A percentile compares a stretch with the other conserved stretches of the same genome.
Evolutionary conservation across 1,139 yeast genomes (phyloP).

Genomic region (Zygoascus meyerae): DNA sequence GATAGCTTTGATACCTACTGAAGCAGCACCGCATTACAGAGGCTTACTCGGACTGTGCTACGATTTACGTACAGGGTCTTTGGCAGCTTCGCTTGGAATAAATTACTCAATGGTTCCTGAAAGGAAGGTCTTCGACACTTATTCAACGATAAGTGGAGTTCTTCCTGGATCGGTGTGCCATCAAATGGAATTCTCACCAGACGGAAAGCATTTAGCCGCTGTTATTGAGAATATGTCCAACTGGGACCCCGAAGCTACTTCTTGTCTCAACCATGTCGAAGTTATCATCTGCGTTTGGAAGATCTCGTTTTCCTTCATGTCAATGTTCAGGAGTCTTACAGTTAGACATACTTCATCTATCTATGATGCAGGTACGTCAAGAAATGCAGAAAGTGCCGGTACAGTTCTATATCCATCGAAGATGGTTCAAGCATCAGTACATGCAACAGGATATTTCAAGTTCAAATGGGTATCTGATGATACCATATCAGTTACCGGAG

Average conservation of each 20-base stretch:
- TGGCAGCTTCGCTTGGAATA: constrained; percentile 20
- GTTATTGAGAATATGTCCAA: constrained; percentile 10
- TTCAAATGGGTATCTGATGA: constrained; percentile 8
- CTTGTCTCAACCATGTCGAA: neutral
- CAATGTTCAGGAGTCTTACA: constrained; percentile 10
- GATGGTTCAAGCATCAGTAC: neutral
- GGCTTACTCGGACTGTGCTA: constrained; percentile 23
- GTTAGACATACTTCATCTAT: neutral
- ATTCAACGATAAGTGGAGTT: constrained; percentile 2
- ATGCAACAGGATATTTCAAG: constrained; percentile 7
- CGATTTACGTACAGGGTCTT: constrained; percentile 25
- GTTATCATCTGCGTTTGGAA: constrained; percentile 15
- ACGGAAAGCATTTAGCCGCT: constrained; percentile 25
- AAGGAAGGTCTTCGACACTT: neutral
- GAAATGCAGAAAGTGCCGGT: neutral
- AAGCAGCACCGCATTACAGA: constrained; percentile 3
- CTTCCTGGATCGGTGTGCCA: constrained; percentile 10
- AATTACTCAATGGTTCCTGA: neutral
- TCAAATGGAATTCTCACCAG: constrained; percentile 23
- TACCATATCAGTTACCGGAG: constrained; percentile 5
- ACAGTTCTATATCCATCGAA: constrained; percentile 3
- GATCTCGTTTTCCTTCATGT: constrained; percentile 14
- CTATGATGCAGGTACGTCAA: neutral
- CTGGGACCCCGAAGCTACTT: neutral
- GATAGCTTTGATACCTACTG: constrained; percentile 16